Conservation (phyloP, 352 stramenopile species). For the Aphanomyces euteiches region DNA sequence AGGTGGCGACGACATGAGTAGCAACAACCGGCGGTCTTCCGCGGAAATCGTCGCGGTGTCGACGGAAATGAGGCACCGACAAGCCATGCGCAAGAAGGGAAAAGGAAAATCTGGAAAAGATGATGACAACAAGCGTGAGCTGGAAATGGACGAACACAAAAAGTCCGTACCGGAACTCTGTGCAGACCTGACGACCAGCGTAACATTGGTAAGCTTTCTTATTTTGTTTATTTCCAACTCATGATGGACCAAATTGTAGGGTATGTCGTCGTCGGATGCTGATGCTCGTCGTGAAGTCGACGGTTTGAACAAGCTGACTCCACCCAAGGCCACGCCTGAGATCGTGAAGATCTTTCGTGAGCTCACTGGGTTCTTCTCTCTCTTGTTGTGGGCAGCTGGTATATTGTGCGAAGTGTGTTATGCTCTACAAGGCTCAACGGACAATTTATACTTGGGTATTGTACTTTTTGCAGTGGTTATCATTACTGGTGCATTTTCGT, state of each 20-base stretch:
- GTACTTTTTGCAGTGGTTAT: constrained; percentile 48
- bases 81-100: constrained; percentile 57
- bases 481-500: constrained; percentile 55
- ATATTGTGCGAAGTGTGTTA: constrained; percentile 55
- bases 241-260: constrained; percentile 34
- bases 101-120: constrained; percentile 39
- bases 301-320: constrained; percentile 56
- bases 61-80: constrained; percentile 70
- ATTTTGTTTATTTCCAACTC: neutral
- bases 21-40: constrained; percentile 41
- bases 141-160: constrained; percentile 81
- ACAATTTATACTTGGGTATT: constrained; percentile 52
- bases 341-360: constrained; percentile 57
- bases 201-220: constrained; percentile 41
- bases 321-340: constrained; percentile 50
- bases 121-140: constrained; percentile 73
- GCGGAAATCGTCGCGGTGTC: constrained; percentile 80
- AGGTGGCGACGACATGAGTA: neutral
- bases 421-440: constrained; percentile 43
- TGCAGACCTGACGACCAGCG: constrained; percentile 56
- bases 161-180: constrained; percentile 60
- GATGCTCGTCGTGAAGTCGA: constrained; percentile 54
- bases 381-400: constrained; percentile 50
- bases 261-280: constrained; percentile 59
- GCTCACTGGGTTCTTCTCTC: constrained; percentile 54